phyloP scores from a whole-genome alignment of 1,139 yeast species.

The Sporopachydermia cereana region DNA sequence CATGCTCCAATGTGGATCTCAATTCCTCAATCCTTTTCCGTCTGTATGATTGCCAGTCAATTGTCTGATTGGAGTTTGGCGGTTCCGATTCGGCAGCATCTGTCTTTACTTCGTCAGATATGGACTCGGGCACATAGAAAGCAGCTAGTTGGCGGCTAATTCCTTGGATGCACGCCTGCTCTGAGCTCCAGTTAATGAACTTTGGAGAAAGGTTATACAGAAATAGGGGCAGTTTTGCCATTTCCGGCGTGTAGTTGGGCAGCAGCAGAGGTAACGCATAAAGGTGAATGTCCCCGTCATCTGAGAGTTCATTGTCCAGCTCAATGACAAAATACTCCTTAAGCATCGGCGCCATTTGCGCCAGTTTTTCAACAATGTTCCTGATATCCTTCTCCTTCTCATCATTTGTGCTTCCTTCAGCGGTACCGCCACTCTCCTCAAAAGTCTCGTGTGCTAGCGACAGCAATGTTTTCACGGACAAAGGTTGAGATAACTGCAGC shows the following conservation, averaged over 20 bases:
- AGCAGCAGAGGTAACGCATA: constrained; percentile 55
- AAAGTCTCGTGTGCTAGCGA: constrained; percentile 19
- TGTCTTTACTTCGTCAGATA: constrained; percentile 18
- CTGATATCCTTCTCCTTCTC: constrained; percentile 17
- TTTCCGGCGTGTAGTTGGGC: constrained; percentile 49
- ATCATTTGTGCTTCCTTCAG: too few species aligned
- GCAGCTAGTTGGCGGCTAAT: constrained; percentile 59
- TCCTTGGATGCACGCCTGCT: constrained; percentile 52
- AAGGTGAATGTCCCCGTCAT: constrained; percentile 27
- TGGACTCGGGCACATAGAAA: constrained; percentile 59
- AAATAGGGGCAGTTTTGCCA: constrained; percentile 56
- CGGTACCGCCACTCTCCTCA: constrained; percentile 10
- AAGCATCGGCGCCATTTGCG: constrained; percentile 62
- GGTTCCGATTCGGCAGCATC: constrained; percentile 12
- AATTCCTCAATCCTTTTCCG: constrained; percentile 14
- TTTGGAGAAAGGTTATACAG: constrained; percentile 45
- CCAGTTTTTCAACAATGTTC: constrained; percentile 21
- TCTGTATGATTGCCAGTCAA: too few species aligned
- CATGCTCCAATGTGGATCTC: constrained; percentile 37
- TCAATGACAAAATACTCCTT: constrained; percentile 61
- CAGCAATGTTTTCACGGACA: constrained; percentile 24
- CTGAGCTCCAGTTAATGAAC: constrained; percentile 51
- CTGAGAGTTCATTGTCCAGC: constrained; percentile 19
- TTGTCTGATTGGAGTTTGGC: too few species aligned
- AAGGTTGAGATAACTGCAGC: constrained; percentile 33